Conservation (phyloP, 441 rosid genomes). For the Adansonia grandidieri region DNA sequence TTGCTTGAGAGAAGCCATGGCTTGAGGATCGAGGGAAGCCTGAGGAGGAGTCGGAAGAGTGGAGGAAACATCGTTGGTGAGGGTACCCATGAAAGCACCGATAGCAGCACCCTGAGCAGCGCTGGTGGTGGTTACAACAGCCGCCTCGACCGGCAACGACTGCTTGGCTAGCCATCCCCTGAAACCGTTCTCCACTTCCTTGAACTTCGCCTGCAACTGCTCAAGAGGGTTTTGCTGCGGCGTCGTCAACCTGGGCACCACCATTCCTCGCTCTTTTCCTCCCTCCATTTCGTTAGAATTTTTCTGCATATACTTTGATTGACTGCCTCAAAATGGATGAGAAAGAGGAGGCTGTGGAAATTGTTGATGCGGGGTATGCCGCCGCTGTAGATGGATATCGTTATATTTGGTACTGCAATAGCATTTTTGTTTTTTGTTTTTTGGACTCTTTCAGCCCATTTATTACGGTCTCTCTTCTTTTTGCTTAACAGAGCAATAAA, state of each 20-base stretch:
- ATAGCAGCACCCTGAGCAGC: slow-evolving; percentile 83
- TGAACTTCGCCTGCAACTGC: slow-evolving; percentile 55
- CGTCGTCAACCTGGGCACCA: slow-evolving; percentile 30
- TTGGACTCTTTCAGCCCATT: too few species aligned
- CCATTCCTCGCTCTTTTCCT: too few species aligned
- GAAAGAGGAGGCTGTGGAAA: too few species aligned
- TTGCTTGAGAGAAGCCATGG: slow-evolving; percentile 84
- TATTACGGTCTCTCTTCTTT: too few species aligned
- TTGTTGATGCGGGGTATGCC: too few species aligned
- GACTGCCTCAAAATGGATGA: too few species aligned
- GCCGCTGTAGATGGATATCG: too few species aligned
- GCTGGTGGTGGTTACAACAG: slow-evolving; percentile 71
- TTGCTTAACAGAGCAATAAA: too few species aligned
- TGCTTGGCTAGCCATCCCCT: slow-evolving; percentile 80
- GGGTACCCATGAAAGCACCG: slow-evolving; percentile 80
- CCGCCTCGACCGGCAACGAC: slow-evolving; percentile 77
- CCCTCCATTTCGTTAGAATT: too few species aligned
- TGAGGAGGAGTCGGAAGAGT: slow-evolving; percentile 49
- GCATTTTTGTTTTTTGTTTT: too few species aligned
- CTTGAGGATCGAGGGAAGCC: slow-evolving; percentile 53
- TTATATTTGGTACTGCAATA: too few species aligned
- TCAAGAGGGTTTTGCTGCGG: slow-evolving; percentile 63
- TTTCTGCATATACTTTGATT: too few species aligned
- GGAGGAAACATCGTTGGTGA: slow-evolving; percentile 64
- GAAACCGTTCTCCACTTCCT: slow-evolving; percentile 68